phyloP scores from a whole-genome alignment of 1,284 basidiomycete genomes.

The Sutorius eximius region DNA sequence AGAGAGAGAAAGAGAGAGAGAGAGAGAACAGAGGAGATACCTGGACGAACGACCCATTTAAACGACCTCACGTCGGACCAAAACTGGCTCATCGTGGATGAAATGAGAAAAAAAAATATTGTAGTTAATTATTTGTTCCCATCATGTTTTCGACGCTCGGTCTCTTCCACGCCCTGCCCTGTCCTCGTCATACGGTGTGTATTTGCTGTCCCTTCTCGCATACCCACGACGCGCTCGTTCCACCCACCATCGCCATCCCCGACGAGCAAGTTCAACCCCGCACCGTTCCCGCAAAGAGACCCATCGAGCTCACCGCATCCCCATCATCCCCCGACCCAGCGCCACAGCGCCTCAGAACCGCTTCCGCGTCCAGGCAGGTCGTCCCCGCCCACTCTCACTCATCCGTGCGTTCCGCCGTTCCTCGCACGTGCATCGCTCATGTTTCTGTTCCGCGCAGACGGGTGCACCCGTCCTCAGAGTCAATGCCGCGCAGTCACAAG shows the following conservation, averaged over 20 bases:
- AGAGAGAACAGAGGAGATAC: constrained; percentile 39
- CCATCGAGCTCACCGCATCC: constrained; percentile 21
- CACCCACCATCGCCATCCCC: constrained; percentile 41
- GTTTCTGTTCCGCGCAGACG: constrained; percentile 36
- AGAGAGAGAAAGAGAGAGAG: not conserved
- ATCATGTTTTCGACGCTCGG: constrained; percentile 68
- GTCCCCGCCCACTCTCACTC: constrained; percentile 42
- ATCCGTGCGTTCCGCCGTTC: constrained; percentile 32
- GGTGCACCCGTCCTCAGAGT: constrained; percentile 68
- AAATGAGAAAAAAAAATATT: too few relatives aligned
- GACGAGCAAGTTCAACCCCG: not conserved
- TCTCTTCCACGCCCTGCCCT: constrained; percentile 60
- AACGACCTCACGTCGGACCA: constrained; percentile 45
- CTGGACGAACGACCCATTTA: constrained; percentile 76
- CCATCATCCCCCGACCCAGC: constrained; percentile 46
- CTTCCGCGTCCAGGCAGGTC: constrained; percentile 39
- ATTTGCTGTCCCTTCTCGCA: constrained; percentile 65
- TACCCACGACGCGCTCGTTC: constrained; percentile 36
- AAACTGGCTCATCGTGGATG: constrained; percentile 4
- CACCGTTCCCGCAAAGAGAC: constrained; percentile 35
- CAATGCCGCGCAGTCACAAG: constrained; percentile 61
- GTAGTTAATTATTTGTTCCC: not conserved
- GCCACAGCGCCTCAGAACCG: constrained; percentile 57
- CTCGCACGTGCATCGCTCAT: not conserved
- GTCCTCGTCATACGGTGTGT: constrained; percentile 47